Evolutionary conservation across 345 rosid species (phyloP).

Genomic region (Citrus trifoliata): DNA sequence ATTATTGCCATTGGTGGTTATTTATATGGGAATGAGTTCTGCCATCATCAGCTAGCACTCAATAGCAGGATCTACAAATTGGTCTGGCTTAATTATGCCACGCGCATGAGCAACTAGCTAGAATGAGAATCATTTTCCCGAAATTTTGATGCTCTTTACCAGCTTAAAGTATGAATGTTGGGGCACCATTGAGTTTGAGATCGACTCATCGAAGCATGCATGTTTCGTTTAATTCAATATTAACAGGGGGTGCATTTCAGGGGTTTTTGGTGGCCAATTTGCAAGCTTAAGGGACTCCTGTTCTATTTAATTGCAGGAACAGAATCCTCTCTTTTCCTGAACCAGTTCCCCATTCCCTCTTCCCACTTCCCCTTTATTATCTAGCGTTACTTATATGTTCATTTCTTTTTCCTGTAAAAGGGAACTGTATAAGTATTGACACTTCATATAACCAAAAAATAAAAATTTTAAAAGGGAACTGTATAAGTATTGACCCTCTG

Average conservation of each 20-base stretch:
- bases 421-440: too few species aligned
- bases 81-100: background rate
- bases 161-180: background rate
- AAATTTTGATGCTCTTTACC: background rate
- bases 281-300: background rate
- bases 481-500: too few species aligned
- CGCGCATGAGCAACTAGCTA: background rate
- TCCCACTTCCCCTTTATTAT: background rate
- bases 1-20: background rate
- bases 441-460: too few species aligned
- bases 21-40: background rate
- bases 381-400: too few species aligned
- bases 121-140: background rate
- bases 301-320: background rate
- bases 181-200: background rate
- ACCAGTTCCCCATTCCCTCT: background rate
- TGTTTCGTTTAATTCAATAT: background rate
- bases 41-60: background rate
- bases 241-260: background rate
- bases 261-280: background rate
- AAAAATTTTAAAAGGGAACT: too few species aligned
- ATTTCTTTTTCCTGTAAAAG: too few species aligned
- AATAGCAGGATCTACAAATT: background rate
- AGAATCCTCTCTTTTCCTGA: background rate
- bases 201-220: background rate